Percentiles rank a stretch among this genome's conserved stretches.
These are phyloP conservation scores for Lactifluus volemus DNA, from an alignment of 768 basidiomycete species.

Conservation along the genomic window DNA sequence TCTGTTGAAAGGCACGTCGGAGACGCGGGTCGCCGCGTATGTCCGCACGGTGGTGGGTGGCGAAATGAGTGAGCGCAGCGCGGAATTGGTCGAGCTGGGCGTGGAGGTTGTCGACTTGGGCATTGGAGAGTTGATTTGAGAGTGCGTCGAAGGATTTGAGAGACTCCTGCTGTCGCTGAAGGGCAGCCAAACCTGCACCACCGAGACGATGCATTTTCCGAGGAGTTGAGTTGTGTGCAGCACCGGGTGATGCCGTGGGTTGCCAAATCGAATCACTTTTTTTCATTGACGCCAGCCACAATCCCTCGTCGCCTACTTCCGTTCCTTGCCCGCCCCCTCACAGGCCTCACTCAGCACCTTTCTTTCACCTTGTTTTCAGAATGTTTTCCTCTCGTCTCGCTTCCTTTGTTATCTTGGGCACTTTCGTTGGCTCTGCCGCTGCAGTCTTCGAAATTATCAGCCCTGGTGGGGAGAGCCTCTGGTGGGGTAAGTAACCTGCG, in stretches of 20 bases:
- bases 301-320: not conserved
- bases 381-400: conserved; percentile 30
- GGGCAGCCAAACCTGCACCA: conserved; percentile 82
- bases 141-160: conserved; percentile 75
- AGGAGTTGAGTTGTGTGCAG: too few relatives aligned
- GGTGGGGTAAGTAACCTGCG: conserved; percentile 49
- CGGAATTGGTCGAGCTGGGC: conserved; percentile 80
- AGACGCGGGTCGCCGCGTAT: conserved; percentile 82
- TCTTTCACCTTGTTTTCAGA: not conserved
- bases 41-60: conserved; percentile 70
- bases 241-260: not conserved
- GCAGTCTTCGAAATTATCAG: conserved; percentile 38
- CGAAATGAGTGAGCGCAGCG: conserved; percentile 76
- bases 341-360: not conserved
- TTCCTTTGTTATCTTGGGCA: conserved; percentile 30
- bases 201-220: conserved; percentile 56
- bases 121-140: conserved; percentile 64
- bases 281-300: not conserved
- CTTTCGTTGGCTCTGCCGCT: conserved; percentile 31
- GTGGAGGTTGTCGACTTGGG: conserved; percentile 72
- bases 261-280: not conserved
- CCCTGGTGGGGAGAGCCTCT: conserved; percentile 36
- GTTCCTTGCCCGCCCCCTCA: conserved; percentile 5
- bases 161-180: conserved; percentile 80
- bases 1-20: conserved; percentile 86